These are phyloP conservation scores for Lathyrus tuberosus DNA, from an alignment of 306 rosid species.

Conservation along the genomic window DNA sequence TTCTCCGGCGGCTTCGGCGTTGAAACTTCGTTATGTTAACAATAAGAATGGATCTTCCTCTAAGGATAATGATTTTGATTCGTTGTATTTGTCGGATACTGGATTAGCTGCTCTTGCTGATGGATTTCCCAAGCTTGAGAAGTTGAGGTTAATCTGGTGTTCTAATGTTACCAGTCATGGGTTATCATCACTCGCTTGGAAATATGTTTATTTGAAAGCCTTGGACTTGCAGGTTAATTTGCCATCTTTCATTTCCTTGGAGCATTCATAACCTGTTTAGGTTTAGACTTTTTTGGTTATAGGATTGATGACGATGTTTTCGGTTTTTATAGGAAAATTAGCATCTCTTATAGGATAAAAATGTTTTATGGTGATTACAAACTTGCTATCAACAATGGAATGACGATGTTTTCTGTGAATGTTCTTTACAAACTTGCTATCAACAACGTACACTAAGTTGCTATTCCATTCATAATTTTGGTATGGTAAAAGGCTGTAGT, in stretches of 20 bases:
- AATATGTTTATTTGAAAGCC: conserved; percentile 63
- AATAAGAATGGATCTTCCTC: conserved; percentile 48
- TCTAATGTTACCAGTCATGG: conserved; percentile 72
- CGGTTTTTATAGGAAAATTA: not conserved
- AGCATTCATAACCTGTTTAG: not conserved
- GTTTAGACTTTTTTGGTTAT: not conserved
- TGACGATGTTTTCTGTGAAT: too few relatives aligned
- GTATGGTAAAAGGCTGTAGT: too few relatives aligned
- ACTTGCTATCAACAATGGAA: too few relatives aligned
- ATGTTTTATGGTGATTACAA: not conserved
- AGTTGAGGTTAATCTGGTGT: conserved; percentile 87
- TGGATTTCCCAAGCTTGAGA: conserved; percentile 78
- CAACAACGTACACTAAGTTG: too few relatives aligned
- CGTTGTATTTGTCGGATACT: conserved; percentile 66
- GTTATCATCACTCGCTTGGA: conserved; percentile 58
- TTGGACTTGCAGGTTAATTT: conserved; percentile 83
- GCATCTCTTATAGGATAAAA: not conserved
- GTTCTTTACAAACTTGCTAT: too few relatives aligned
- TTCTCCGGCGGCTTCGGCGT: conserved; percentile 33
- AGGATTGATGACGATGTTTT: not conserved
- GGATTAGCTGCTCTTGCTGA: conserved; percentile 71
- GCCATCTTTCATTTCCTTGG: conserved; percentile 3
- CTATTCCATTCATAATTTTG: too few relatives aligned
- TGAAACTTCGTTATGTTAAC: conserved; percentile 38
- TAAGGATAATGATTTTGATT: conserved; percentile 51